Conservation (phyloP, 1,284 basidiomycete genomes). For the Ganoderma multipileum region DNA sequence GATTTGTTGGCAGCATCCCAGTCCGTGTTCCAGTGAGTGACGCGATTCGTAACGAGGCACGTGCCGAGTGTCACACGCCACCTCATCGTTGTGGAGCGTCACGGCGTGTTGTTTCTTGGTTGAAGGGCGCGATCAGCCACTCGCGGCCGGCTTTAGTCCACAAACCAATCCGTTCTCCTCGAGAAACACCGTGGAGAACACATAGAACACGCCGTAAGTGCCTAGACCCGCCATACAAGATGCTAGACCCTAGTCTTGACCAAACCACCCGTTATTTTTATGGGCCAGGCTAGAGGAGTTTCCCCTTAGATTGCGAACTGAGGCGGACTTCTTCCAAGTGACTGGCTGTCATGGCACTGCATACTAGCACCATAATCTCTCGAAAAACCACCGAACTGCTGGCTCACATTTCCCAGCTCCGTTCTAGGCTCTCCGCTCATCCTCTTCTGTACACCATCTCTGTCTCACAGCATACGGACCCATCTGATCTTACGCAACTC, state of each 20-base stretch:
- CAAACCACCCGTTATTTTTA: too few species aligned
- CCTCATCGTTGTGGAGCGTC: neutral
- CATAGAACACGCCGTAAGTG: neutral
- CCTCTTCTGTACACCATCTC: slow-evolving; percentile 56
- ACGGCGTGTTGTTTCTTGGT: neutral
- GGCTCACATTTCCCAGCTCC: slow-evolving; percentile 44
- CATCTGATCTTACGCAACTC: slow-evolving; percentile 52
- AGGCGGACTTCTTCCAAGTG: neutral
- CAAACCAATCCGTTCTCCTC: neutral
- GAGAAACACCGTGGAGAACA: neutral
- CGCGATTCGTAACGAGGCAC: slow-evolving; percentile 25
- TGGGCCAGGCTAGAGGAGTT: neutral
- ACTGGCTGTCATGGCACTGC: slow-evolving; percentile 30
- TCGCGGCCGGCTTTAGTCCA: neutral
- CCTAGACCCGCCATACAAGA: neutral
- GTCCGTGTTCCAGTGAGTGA: neutral
- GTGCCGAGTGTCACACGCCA: slow-evolving; percentile 21
- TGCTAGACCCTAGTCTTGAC: too few species aligned
- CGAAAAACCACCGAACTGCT: slow-evolving; percentile 46
- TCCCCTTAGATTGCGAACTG: neutral
- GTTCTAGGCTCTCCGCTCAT: slow-evolving; percentile 42
- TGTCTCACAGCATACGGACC: slow-evolving; percentile 21
- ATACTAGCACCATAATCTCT: slow-evolving; percentile 48
- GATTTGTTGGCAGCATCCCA: neutral
- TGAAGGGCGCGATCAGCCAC: neutral